Base-by-base conservation (phyloP, 2,329 filamentous ascomycete species). In the Massarina eburnea region DNA sequence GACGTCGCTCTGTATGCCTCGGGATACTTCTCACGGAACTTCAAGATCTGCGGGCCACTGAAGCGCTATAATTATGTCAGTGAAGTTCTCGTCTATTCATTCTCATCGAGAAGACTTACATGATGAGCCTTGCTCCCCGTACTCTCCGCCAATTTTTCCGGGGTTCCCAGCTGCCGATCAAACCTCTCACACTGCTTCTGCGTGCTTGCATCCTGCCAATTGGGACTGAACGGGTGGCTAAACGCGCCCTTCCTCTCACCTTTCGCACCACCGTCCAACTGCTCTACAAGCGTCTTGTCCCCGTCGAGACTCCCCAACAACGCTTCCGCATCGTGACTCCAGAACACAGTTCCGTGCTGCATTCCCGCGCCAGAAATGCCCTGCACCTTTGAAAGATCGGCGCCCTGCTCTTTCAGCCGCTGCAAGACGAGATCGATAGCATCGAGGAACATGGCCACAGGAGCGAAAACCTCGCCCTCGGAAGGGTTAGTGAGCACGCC, bases 171-270 rank as follows among this genome's bases (percentile, higher is more conserved):
- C 42, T 77, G 76, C 4, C 75, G 79, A 68, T 97, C 91, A 64
- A 97, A 97, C 52, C 82, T 79, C 67, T 96, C 91, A 66, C 91
- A 96, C 73, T 99, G 89, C 55, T 79, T 79, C 74, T 96, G 91
- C 2, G 94, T 97, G 73, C 91, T 96, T 51, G 91, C 87, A 70
- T 99, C 94, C 73, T 97, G 94, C 94, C 94, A 99, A 70, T 97
- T 99, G 7, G 94, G 94, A 55, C 89, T 91, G 73, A 85, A 91
- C 4, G 88, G 85, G 68, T 95, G 87, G 14, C 91, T 88, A 64
- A 97, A 89, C 0, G 86, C 88, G 3, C 73, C 75, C 8, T 75
- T 73, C 40, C 60, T 55, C 51, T 72, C 63, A 10, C 66, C 66
- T 48, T 70, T 67, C 3, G 61, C 54, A 8, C 61, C 61, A 5